Base-by-base conservation (phyloP, 495 filamentous ascomycete species). In the Viridothelium virens region DNA sequence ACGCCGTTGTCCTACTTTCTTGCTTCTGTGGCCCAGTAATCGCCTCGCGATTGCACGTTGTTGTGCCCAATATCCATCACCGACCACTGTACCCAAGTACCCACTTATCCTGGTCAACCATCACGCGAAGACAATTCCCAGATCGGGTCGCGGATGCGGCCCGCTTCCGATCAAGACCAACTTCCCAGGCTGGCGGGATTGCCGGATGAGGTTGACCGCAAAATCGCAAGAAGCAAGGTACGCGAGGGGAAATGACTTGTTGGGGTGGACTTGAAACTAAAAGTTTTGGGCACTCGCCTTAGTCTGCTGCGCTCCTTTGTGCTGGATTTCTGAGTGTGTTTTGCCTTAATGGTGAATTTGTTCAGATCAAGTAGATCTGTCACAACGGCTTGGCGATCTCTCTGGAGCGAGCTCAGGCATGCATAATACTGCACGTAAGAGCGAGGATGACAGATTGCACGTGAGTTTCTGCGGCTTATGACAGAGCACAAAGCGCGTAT, bases 11-110 rank as follows among this genome's bases (percentile, higher is more conserved):
- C 11, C 18, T 5, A 53, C n/a, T 5, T 14, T 25, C 5, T 25
- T 53, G n/a, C 18, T 5, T 25, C 48, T 14, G 11, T 18, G 48
- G 48, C 18, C 48, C n/a, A 53, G 11, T 1, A 18, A 53, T n/a
- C 9, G n/a, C 9, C 5, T 5, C 11, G 48, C 48, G 48, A 53
- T 53, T 53, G 48, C 48, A 14, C n/a, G 48, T 25, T 18, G 48
- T 53, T 53, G n/a, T 53, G 48, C 12, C 48, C 48, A 53, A 53
- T 18, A 53, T 53, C n/a, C 12, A 53, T 18, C 48, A 18, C 48
- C 25, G 25, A 14, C 41, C 7, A 14, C 14, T 44, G 41, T 44
- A 44, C 41, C 41, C 41, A 44, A 14, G 14, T 44, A 44, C 41
- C 41, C 41, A 44, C 7, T 7, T 44, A 44, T 44, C 41, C 14